Evolutionary conservation across 805 yeast species (phyloP).

Genomic region (Starmera quercuum): DNA sequence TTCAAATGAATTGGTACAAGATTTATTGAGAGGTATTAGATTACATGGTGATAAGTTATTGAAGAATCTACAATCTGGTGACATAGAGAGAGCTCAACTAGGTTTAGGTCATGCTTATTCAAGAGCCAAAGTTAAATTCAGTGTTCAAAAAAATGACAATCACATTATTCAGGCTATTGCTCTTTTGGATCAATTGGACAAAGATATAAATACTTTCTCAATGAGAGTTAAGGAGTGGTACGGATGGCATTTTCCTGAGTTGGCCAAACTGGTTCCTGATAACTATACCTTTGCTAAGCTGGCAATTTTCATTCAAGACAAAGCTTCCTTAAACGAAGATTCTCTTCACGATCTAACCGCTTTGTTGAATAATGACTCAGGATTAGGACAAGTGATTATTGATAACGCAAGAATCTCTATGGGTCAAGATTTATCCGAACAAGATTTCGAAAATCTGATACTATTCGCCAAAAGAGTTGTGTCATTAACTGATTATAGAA

Average conservation of each 20-base stretch:
- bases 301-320: conserved; percentile 78
- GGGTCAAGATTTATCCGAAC: conserved; percentile 97
- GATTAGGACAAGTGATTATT: conserved; percentile 81
- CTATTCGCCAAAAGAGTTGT: conserved; percentile 93
- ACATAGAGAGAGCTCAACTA: conserved; percentile 94
- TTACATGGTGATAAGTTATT: conserved; percentile 81
- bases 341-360: conserved; percentile 88
- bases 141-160: conserved; percentile 97
- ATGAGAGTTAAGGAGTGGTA: conserved; percentile 99
- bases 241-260: conserved; percentile 98
- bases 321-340: conserved; percentile 72
- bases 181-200: conserved; percentile 90
- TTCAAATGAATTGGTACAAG: conserved; percentile 89
- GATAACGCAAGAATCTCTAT: conserved; percentile 95
- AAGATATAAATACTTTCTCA: conserved; percentile 95
- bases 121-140: conserved; percentile 97
- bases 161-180: conserved; percentile 99
- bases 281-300: conserved; percentile 93
- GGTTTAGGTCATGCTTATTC: conserved; percentile 99
- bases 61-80: conserved; percentile 90
- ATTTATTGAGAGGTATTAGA: conserved; percentile 91
- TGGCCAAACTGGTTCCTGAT: conserved; percentile 97
- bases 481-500: conserved; percentile 84
- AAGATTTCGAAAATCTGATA: conserved; percentile 86
- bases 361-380: conserved; percentile 75